A percentile compares a stretch with the other conserved stretches of the same genome.
These are phyloP conservation scores for Entomortierella chlamydospora DNA, from an alignment of 192 early-diverging fungal species.

Conservation along the genomic window DNA sequence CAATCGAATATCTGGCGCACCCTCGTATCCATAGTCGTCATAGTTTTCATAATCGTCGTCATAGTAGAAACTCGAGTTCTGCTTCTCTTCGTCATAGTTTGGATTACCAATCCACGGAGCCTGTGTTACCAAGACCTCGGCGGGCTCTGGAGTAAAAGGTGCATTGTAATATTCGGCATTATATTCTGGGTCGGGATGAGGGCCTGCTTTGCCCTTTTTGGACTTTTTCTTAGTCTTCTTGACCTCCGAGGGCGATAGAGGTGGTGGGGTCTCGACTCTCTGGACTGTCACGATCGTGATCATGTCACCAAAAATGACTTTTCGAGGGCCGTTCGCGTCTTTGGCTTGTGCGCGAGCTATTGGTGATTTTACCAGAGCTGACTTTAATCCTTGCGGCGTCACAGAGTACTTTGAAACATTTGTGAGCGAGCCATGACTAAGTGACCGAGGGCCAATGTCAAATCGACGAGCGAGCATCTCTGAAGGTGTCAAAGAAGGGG, in stretches of 20 bases:
- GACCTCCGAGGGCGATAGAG: neutral
- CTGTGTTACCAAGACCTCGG: conserved; percentile 33
- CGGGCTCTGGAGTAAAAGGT: conserved; percentile 36
- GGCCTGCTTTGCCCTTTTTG: conserved; percentile 16
- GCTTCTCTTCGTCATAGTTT: conserved; percentile 44
- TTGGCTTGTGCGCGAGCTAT: conserved; percentile 13
- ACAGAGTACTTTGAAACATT: neutral
- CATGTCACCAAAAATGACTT: conserved; percentile 42
- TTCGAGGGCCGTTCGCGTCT: conserved; percentile 21
- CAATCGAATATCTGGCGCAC: conserved; percentile 2
- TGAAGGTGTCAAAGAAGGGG: conserved; percentile 9
- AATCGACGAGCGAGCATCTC: conserved; percentile 29
- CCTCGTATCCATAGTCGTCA: conserved; percentile 23
- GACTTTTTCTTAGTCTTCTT: conserved; percentile 33
- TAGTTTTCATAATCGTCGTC: conserved; percentile 24
- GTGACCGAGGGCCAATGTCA: neutral
- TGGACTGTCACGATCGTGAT: conserved; percentile 41
- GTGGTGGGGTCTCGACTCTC: conserved; percentile 23
- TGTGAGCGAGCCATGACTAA: neutral
- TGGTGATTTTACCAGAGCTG: conserved; percentile 26
- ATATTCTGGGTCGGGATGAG: conserved; percentile 36
- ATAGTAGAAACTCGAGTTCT: conserved; percentile 36
- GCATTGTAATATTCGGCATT: conserved; percentile 28
- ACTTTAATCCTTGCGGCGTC: conserved; percentile 1
- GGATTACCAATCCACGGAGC: conserved; percentile 52